These are phyloP conservation scores for Globisporangium barbulae DNA, from an alignment of 352 stramenopile genomes.

Conservation along the genomic window DNA sequence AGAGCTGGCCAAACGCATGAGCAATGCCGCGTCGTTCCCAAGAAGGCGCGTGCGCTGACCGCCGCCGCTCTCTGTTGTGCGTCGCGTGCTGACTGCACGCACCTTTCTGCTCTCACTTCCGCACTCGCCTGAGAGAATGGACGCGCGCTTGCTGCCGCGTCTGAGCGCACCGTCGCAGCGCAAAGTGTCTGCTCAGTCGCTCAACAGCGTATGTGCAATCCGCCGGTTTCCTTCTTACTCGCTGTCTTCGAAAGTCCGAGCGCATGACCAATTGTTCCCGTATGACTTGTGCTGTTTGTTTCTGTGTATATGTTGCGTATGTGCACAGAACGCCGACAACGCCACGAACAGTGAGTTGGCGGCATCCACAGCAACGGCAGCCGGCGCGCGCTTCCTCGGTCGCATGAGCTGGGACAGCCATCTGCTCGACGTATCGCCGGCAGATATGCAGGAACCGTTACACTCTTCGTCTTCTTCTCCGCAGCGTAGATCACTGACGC, in stretches of 20 bases:
- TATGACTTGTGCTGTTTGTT: background rate
- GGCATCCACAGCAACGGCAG: background rate
- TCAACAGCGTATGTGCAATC: background rate
- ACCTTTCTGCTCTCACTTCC: background rate
- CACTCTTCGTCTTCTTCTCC: background rate
- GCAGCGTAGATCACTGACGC: background rate
- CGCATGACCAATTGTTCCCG: too few relatives aligned
- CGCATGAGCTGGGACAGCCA: conserved; percentile 56
- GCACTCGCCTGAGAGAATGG: background rate
- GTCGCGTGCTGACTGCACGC: background rate
- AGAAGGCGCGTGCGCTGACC: background rate
- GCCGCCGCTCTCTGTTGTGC: background rate
- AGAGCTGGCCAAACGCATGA: background rate
- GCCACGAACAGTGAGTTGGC: background rate
- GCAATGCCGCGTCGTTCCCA: background rate
- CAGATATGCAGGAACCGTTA: conserved; percentile 2
- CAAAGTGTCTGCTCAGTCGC: background rate
- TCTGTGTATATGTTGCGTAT: background rate
- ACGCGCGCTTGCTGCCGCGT: background rate
- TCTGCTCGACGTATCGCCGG: conserved; percentile 30
- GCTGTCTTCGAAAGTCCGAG: background rate
- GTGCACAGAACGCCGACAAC: background rate
- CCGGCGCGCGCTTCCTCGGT: conserved; percentile 26
- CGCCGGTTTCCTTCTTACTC: background rate
- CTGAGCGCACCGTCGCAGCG: background rate